Conservation (phyloP, 2,329 filamentous ascomycete species). For the Ilyonectria robusta region DNA sequence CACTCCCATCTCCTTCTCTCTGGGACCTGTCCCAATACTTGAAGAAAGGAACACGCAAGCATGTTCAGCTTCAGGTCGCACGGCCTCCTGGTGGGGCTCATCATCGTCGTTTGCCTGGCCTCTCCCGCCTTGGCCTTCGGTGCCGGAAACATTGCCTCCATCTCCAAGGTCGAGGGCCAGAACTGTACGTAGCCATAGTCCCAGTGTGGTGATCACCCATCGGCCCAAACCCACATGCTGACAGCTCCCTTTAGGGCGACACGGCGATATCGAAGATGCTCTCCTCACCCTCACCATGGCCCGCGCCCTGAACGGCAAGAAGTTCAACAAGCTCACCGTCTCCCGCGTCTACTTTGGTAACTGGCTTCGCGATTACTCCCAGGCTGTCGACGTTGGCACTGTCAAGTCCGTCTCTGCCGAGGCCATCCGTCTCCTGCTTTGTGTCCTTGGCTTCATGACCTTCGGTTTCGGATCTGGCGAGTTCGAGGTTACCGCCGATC, state of each 20-base stretch:
- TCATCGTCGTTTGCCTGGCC: slow-evolving; percentile 76
- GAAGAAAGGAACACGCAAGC: slow-evolving; percentile 37
- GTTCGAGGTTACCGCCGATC: slow-evolving; percentile 86
- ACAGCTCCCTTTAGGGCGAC: slow-evolving; percentile 71
- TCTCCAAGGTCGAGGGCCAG: slow-evolving; percentile 85
- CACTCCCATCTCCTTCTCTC: slow-evolving; percentile 21
- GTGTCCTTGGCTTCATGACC: slow-evolving; percentile 90
- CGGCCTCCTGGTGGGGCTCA: slow-evolving; percentile 67
- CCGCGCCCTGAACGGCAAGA: slow-evolving; percentile 73
- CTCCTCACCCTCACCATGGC: slow-evolving; percentile 79
- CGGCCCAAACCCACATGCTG: background rate
- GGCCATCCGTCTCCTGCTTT: slow-evolving; percentile 90
- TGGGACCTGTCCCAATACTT: slow-evolving; percentile 36
- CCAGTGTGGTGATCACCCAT: background rate
- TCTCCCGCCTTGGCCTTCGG: slow-evolving; percentile 83
- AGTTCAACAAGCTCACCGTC: slow-evolving; percentile 89
- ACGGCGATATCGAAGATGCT: slow-evolving; percentile 94
- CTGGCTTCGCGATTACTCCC: slow-evolving; percentile 94
- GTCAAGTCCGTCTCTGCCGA: slow-evolving; percentile 92
- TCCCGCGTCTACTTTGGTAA: slow-evolving; percentile 96
- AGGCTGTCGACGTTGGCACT: slow-evolving; percentile 93
- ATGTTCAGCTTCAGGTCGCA: slow-evolving; percentile 67
- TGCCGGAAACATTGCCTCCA: slow-evolving; percentile 88
- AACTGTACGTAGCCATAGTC: slow-evolving; percentile 72
- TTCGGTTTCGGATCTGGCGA: slow-evolving; percentile 89